Base-by-base conservation (phyloP, 345 rosid species). In the Brassica rapa region DNA sequence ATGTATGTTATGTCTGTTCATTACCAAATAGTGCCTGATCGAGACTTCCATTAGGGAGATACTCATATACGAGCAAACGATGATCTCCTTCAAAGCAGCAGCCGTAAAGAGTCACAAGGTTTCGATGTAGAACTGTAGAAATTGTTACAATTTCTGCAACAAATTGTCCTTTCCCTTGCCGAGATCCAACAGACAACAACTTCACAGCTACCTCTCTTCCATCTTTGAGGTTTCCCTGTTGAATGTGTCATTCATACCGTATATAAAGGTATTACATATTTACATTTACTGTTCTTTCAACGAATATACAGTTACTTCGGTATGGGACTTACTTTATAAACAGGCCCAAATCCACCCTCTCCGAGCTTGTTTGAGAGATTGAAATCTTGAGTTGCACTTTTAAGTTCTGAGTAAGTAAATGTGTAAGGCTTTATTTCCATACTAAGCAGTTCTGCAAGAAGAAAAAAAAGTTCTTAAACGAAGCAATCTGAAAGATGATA, bases 341-440 rank as follows among this genome's bases (percentile, higher is more conserved):
- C 90, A 0, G 92, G 83, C 72, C 97, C 93, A 70, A 88, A 92
- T 16, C 97, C 95, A 71, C 95, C 96, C 71, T 93, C 96, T 73
- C 94, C 96, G 46, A 89, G 91, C 77, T 90, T 90, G 79, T 90
- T 85, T 33, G 85, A 68, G 46, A 81, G 83, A 82, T 72, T 71
- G 11, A 91, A 89, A 70, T 86, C 91, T 51, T 88, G 80, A 12
- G 93, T 88, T 8, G 91, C 93, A 76, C 84, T 62, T 79, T 80
- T 91, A 46, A 91, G 87, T 77, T 90, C 89, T 0, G 86, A 76
- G 73, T 83, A 87, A 75, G 82, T 77, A 84, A 90, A 90, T 60
- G 88, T 87, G 74, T 87, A 85, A 5, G 90, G 92, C 75, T 79
- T 86, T 61, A 85, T 68, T 51, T 86, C 91, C 71, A 89, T 82